phyloP scores from a whole-genome alignment of 495 filamentous ascomycete genomes.

The Tuber microsphaerosporum region DNA sequence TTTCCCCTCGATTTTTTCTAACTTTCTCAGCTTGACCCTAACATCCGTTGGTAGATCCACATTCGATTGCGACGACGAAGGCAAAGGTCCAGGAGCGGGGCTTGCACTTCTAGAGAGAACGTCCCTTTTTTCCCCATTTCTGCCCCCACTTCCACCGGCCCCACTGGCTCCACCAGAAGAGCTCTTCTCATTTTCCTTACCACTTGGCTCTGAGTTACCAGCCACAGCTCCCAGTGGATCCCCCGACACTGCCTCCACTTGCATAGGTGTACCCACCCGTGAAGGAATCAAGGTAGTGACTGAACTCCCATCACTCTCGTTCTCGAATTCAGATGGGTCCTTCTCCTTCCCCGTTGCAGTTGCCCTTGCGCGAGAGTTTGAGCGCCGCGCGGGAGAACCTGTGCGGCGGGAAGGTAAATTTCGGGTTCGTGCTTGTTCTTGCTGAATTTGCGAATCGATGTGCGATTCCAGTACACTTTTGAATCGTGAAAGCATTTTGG shows the following conservation, averaged over 20 bases:
- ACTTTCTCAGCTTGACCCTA: conserved; percentile 59
- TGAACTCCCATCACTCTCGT: conserved; percentile 27
- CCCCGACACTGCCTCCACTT: conserved; percentile 25
- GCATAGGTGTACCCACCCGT: conserved; percentile 32
- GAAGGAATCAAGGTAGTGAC: conserved; percentile 14
- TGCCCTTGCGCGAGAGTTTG: conserved; percentile 7
- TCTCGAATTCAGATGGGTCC: conserved; percentile 39
- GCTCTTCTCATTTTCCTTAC: conserved; percentile 12
- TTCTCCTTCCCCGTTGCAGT: conserved; percentile 18
- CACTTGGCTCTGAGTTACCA: neutral
- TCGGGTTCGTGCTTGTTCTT: conserved; percentile 29
- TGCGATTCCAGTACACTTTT: conserved; percentile 35
- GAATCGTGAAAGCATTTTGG: conserved; percentile 35
- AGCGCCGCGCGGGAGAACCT: conserved; percentile 10
- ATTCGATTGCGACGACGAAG: conserved; percentile 32
- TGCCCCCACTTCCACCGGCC: neutral
- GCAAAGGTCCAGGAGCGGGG: conserved; percentile 3
- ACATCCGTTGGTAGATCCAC: conserved; percentile 70
- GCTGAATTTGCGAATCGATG: conserved; percentile 37
- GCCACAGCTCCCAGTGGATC: conserved; percentile 32
- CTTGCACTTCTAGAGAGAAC: neutral
- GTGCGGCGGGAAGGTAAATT: conserved; percentile 17
- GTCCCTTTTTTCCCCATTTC: conserved; percentile 6
- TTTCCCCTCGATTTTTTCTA: conserved; percentile 78
- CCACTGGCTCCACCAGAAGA: neutral